Conservation (phyloP, 2,329 filamentous ascomycete species). For the Xylaria sp. region DNA sequence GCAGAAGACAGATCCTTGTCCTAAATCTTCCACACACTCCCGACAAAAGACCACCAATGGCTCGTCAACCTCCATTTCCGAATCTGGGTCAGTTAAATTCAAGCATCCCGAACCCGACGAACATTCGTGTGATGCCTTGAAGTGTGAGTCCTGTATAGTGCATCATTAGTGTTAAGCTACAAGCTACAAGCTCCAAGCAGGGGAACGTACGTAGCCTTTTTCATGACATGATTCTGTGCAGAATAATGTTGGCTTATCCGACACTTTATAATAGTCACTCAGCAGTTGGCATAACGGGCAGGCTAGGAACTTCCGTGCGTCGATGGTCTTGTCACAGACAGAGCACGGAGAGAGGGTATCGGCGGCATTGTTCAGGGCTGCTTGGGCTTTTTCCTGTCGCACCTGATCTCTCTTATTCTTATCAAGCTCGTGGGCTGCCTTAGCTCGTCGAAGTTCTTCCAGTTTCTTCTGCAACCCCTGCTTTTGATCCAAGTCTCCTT, state of each 20-base stretch:
- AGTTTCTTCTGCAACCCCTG: constrained; percentile 53
- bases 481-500: constrained; percentile 50
- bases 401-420: constrained; percentile 48
- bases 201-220: constrained; percentile 54
- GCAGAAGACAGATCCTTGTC: constrained; percentile 55
- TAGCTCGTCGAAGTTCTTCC: constrained; percentile 60
- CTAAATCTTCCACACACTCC: constrained; percentile 53
- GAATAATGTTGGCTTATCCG: constrained; percentile 54
- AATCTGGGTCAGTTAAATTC: constrained; percentile 54
- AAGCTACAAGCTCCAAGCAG: background rate
- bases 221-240: constrained; percentile 57
- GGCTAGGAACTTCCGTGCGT: constrained; percentile 52
- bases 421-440: constrained; percentile 53
- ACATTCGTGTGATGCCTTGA: constrained; percentile 54
- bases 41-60: constrained; percentile 52
- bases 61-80: constrained; percentile 51
- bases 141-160: constrained; percentile 52
- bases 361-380: constrained; percentile 47
- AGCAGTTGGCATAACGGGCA: constrained; percentile 60
- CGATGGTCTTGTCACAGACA: constrained; percentile 52
- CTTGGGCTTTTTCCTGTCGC: constrained; percentile 56
- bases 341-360: constrained; percentile 54
- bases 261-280: constrained; percentile 50
- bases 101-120: constrained; percentile 54
- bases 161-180: constrained; percentile 40